Percentiles rank a stretch among this genome's conserved stretches.
Conservation (phyloP, 768 basidiomycete genomes). For the Pulveroboletus sp. region DNA sequence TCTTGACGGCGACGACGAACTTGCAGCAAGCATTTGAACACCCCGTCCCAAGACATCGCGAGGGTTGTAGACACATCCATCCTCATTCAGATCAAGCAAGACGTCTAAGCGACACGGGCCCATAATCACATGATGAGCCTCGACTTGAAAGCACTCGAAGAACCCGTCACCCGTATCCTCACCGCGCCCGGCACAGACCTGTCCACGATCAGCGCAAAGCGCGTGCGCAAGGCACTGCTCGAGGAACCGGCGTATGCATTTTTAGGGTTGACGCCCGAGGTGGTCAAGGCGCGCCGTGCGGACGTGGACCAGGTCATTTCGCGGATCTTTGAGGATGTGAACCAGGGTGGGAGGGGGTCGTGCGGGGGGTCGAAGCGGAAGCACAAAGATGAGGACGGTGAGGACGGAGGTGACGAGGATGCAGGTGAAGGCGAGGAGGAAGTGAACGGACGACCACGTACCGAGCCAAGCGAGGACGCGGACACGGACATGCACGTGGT, state of each 20-base stretch:
- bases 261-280: slow-evolving; percentile 53
- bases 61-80: not conserved
- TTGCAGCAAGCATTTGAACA: not conserved
- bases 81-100: not conserved
- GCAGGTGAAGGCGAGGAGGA: slow-evolving; percentile 22
- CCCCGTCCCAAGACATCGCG: not conserved
- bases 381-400: slow-evolving; percentile 25
- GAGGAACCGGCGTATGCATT: slow-evolving; percentile 33
- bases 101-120: too few relatives aligned
- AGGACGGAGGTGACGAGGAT: not conserved
- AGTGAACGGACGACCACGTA: slow-evolving; percentile 2
- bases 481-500: slow-evolving; percentile 21
- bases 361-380: slow-evolving; percentile 27
- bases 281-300: slow-evolving; percentile 63
- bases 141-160: slow-evolving; percentile 54
- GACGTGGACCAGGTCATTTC: slow-evolving; percentile 71
- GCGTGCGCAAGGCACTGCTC: slow-evolving; percentile 74
- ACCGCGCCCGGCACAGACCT: slow-evolving; percentile 77
- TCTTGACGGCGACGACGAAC: slow-evolving; percentile 10
- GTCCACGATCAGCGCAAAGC: slow-evolving; percentile 80
- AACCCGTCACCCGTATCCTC: slow-evolving; percentile 66
- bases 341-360: slow-evolving; percentile 29
- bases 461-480: slow-evolving; percentile 11
- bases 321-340: slow-evolving; percentile 61
- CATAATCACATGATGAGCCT: slow-evolving; percentile 40